Conservation (phyloP, 2,329 filamentous ascomycete genomes). For the Fusarium sp. region DNA sequence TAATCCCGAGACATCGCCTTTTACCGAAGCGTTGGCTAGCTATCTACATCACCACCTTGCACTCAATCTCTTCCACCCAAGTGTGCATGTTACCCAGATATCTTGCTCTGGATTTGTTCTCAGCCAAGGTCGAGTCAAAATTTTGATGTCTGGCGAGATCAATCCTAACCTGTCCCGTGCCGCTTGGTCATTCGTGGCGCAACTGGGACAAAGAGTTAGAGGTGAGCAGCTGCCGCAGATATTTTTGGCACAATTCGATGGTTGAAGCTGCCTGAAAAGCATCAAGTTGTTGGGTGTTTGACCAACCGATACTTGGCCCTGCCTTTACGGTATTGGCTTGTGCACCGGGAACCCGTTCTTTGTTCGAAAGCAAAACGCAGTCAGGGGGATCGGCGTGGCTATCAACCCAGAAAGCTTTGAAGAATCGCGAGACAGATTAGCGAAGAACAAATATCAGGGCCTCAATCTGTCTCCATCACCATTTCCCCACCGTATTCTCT, state of each 20-base stretch:
- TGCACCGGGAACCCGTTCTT: background rate
- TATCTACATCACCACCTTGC: slow-evolving; percentile 66
- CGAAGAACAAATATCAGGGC: background rate
- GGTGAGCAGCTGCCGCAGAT: slow-evolving; percentile 43
- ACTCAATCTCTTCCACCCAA: slow-evolving; percentile 65
- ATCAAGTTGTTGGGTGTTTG: background rate
- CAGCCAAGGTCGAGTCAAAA: slow-evolving; percentile 63
- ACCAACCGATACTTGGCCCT: background rate
- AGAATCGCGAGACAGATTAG: background rate
- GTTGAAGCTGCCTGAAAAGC: slow-evolving; percentile 12
- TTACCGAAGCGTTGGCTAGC: slow-evolving; percentile 60
- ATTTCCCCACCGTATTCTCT: background rate
- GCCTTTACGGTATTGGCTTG: background rate
- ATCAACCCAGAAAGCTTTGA: background rate
- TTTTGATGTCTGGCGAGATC: slow-evolving; percentile 50
- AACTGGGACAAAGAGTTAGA: slow-evolving; percentile 50
- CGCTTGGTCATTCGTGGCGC: slow-evolving; percentile 54
- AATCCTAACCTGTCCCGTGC: slow-evolving; percentile 49
- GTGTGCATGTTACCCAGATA: slow-evolving; percentile 63
- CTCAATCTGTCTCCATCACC: background rate
- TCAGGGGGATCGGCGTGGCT: background rate
- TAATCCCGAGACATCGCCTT: slow-evolving; percentile 50
- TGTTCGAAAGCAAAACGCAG: background rate
- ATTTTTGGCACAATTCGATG: slow-evolving; percentile 35
- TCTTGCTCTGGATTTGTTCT: slow-evolving; percentile 67